phyloP scores from a whole-genome alignment of 2,329 filamentous ascomycete genomes.

The Exophiala spinifera region DNA sequence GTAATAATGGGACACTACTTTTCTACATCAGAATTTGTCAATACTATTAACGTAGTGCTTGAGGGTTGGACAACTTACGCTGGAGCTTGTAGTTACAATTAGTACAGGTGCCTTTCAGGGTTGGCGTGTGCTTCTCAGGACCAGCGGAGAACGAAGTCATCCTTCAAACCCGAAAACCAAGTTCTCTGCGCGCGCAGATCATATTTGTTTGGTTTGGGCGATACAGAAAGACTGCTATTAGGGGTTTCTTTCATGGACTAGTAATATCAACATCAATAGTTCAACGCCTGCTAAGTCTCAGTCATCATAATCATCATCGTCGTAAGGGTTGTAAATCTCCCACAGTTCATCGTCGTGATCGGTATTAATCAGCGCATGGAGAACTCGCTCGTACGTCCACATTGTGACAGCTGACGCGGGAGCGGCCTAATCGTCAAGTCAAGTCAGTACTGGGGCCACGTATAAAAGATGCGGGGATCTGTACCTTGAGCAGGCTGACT shows the following conservation, averaged over 20 bases:
- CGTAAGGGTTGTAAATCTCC: slow-evolving; percentile 27
- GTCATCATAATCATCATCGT: slow-evolving; percentile 26
- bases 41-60: no score
- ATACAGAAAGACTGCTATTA: not conserved
- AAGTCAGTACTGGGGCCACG: no score
- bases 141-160: no score
- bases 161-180: no score
- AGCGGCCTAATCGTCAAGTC: slow-evolving; percentile 50
- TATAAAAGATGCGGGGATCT: not conserved
- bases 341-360: slow-evolving; percentile 30
- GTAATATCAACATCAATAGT: not conserved
- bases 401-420: slow-evolving; percentile 90
- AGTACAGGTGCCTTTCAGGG: no score
- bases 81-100: no score
- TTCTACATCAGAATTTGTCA: no score
- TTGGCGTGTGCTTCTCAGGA: no score
- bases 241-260: not conserved
- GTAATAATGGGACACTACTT: no score
- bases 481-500: slow-evolving; percentile 79
- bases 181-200: no score
- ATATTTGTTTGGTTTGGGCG: no score
- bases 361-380: slow-evolving; percentile 56
- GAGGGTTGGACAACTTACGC: no score
- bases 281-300: slow-evolving; percentile 22
- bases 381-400: slow-evolving; percentile 83